Evolutionary conservation across 495 filamentous ascomycete species (phyloP), one percentile per base, ranked within the genome.

Genomic region (Aspergillus nidulans): DNA sequence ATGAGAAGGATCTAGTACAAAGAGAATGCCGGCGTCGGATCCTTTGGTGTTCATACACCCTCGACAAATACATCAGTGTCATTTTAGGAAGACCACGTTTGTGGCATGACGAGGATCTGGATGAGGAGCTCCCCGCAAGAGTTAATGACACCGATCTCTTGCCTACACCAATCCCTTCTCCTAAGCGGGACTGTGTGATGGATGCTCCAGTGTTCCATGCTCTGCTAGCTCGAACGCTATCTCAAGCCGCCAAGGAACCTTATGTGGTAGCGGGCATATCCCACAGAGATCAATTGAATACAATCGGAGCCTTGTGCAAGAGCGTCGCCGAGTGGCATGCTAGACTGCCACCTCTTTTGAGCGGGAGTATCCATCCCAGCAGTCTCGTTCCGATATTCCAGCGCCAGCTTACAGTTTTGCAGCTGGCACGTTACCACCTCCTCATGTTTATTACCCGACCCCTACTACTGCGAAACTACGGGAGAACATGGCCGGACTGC

Each of bases 51-150:
- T 65, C 61, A 5, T 69, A 66, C 34, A 69, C 66, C 6, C 45
- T 69, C 6, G 66, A 69, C 39, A 62, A 66, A 50, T 69, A 69
- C 40, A 49, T 69, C 13, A 69, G 66, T 34, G 50, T 69, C 5
- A 69, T 69, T 7, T 43, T 69, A 12, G 66, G 66, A 16, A 56
- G 63, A 19, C 66, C 66, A 18, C 57, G 61, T 24, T 50, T 69
- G 6, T 61, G 61, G 47, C 61, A 63, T 3, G 66, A 69, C 15
- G 59, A 63, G 10, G 66, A 69, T 34, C 26, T 69, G 13, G 63
- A 66, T 12, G 59, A 64, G 46, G 57, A 63, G 4, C 59, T 66
- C 10, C 65, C 65, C 1, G 38, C 59, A 1, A 50, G 58, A 16
- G 50, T 65, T 10, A 65, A 68, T 44, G 65, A 68, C 32, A 40